These are phyloP conservation scores for Rhododendron vialii DNA, from an alignment of 148 eudicot genomes.

Conservation along the genomic window DNA sequence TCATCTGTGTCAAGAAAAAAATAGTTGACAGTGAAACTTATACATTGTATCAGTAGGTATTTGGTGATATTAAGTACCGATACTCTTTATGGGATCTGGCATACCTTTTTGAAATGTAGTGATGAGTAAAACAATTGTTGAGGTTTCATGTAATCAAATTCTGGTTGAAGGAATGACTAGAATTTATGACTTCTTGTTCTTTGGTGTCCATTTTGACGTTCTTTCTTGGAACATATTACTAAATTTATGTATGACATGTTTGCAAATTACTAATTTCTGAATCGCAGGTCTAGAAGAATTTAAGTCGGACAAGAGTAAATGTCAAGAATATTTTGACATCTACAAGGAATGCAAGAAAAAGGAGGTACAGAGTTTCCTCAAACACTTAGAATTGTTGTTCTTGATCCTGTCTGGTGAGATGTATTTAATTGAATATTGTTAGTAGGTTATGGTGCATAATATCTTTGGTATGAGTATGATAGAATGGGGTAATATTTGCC, in stretches of 20 bases:
- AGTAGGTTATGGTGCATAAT: neutral
- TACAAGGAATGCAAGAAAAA: conserved; percentile 99
- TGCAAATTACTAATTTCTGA: neutral
- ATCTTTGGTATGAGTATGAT: neutral
- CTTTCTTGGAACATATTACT: neutral
- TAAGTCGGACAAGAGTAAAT: conserved; percentile 76
- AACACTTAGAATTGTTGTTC: neutral
- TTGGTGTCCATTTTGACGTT: neutral
- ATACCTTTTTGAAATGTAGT: neutral
- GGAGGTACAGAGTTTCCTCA: conserved; percentile 45
- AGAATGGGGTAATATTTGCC: neutral
- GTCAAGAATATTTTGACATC: conserved; percentile 88
- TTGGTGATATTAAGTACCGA: neutral
- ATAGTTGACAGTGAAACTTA: neutral
- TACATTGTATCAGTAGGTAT: neutral
- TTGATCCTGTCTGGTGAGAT: neutral
- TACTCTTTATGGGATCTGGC: neutral
- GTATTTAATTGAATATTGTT: neutral
- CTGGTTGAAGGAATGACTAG: neutral
- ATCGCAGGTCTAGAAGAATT: conserved; percentile 69
- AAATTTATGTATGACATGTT: neutral
- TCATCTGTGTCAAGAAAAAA: neutral
- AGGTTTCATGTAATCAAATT: neutral
- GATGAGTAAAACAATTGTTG: neutral
- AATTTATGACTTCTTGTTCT: neutral